Conservation (phyloP, 2,329 filamentous ascomycete species). For the Dothistroma pini region DNA sequence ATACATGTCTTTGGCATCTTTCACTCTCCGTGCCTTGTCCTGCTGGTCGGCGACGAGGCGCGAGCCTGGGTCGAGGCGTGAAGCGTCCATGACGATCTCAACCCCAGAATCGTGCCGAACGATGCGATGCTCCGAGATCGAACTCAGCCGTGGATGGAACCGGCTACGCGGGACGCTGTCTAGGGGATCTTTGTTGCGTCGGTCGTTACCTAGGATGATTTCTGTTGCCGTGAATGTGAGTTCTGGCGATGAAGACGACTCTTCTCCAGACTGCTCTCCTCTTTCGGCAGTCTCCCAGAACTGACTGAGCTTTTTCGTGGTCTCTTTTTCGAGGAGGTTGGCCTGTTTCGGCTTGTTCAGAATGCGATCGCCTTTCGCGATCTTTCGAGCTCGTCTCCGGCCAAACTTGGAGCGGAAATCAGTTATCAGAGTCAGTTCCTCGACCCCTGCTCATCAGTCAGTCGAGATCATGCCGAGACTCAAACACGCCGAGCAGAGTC, state of each 20-base stretch:
- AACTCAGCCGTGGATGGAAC: neutral
- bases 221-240: neutral
- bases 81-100: slow-evolving; percentile 27
- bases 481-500: neutral
- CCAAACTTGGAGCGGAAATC: slow-evolving; percentile 1
- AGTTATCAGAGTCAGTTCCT: neutral
- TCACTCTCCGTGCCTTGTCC: slow-evolving; percentile 36
- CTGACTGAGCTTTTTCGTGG: slow-evolving; percentile 5
- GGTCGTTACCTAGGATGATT: neutral
- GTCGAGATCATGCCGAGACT: neutral
- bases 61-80: slow-evolving; percentile 26
- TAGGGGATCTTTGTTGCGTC: neutral
- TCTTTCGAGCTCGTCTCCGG: neutral
- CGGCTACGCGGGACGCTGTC: neutral
- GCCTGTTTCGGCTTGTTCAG: neutral
- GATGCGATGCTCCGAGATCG: neutral
- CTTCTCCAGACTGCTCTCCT: neutral
- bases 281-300: slow-evolving; percentile 1
- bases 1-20: slow-evolving; percentile 70
- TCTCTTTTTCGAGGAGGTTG: slow-evolving; percentile 19
- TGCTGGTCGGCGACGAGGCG: slow-evolving; percentile 19
- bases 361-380: neutral
- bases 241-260: neutral
- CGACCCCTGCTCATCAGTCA: neutral
- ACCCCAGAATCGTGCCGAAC: neutral